Evolutionary conservation across 306 rosid genomes (phyloP).

Genomic region (Trichosanthes truncata): DNA sequence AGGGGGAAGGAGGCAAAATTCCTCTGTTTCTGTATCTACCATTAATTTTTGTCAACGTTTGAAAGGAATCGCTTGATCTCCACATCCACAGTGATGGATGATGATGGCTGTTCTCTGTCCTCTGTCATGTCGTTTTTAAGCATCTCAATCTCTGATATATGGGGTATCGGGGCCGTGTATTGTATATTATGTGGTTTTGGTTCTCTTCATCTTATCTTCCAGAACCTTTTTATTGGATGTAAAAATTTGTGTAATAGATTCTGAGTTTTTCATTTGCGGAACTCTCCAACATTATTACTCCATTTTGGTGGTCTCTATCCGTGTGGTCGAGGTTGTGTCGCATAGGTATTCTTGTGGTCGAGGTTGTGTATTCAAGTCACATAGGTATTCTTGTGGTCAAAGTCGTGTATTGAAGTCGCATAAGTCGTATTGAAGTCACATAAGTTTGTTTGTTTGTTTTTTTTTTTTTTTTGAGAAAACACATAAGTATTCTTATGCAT

Average conservation of each 20-base stretch:
- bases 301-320: neutral
- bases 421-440: too few species aligned
- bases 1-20: neutral
- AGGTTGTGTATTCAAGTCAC: too few species aligned
- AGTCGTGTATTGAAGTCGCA: neutral
- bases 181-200: neutral
- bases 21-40: neutral
- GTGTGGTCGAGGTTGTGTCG: neutral
- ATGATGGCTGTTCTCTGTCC: neutral
- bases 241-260: neutral
- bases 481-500: too few species aligned
- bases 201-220: neutral
- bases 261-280: neutral
- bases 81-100: neutral
- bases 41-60: slow-evolving; percentile 1
- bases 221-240: neutral
- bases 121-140: neutral
- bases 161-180: neutral
- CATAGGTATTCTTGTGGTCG: neutral
- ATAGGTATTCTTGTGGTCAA: neutral
- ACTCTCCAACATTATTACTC: neutral
- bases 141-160: neutral
- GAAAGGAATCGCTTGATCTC: neutral
- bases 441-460: too few species aligned
- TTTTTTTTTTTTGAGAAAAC: too few species aligned